Conservation (phyloP, 306 rosid species). For the Urtica urens region DNA sequence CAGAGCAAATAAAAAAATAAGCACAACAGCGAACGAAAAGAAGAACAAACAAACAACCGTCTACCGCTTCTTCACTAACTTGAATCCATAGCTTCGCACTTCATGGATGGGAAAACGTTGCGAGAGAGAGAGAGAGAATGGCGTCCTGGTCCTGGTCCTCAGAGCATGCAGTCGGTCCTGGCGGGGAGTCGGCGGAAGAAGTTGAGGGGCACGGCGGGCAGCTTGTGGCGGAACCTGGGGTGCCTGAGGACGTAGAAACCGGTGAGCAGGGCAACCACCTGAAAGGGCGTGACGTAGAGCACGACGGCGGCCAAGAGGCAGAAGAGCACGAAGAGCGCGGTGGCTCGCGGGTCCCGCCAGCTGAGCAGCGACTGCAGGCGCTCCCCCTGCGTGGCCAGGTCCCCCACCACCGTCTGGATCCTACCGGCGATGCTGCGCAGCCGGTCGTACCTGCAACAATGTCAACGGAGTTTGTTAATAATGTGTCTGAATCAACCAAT, state of each 20-base stretch:
- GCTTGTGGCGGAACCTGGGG: conserved; percentile 95
- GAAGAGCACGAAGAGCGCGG: conserved; percentile 80
- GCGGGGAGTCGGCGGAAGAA: conserved; percentile 98
- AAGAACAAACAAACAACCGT: too few species aligned
- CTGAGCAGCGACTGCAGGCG: conserved; percentile 89
- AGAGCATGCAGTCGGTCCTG: conserved; percentile 93
- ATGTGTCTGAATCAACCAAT: too few species aligned
- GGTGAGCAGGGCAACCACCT: conserved; percentile 73
- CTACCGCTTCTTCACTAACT: too few species aligned
- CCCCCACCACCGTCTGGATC: conserved; percentile 94
- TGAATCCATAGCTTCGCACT: too few species aligned
- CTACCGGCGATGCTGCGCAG: conserved; percentile 88
- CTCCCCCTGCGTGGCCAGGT: conserved; percentile 96
- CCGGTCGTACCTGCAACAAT: too few species aligned
- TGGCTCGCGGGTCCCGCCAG: conserved; percentile 98
- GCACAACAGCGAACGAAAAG: too few species aligned
- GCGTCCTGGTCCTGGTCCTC: too few species aligned
- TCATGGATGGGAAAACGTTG: too few species aligned
- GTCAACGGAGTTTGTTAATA: too few species aligned
- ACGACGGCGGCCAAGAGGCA: conserved; percentile 85
- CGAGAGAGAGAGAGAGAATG: too few species aligned
- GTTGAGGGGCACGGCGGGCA: conserved; percentile 88
- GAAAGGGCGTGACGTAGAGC: conserved; percentile 87
- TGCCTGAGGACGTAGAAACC: conserved; percentile 87
- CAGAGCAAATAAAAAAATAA: too few species aligned